phyloP scores from a whole-genome alignment of 768 basidiomycete species.

The Calocybe indica region DNA sequence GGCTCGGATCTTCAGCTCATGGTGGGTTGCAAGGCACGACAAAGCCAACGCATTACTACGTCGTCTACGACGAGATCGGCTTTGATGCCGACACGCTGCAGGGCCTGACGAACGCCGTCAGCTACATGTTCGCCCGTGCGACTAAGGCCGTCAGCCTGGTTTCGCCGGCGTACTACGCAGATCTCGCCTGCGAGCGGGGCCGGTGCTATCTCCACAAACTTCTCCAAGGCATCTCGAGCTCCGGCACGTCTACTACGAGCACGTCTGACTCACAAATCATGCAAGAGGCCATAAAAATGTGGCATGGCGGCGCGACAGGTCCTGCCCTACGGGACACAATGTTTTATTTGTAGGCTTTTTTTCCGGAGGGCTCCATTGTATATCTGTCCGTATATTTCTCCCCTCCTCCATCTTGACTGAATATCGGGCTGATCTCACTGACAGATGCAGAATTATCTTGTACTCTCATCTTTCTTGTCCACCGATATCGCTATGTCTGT shows the following conservation, averaged over 20 bases:
- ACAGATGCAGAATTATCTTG: too few relatives aligned
- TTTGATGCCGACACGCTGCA: conserved; percentile 70
- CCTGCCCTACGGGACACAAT: conserved; percentile 56
- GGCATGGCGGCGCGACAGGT: conserved; percentile 51
- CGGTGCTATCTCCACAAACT: conserved; percentile 74
- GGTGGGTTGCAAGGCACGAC: conserved; percentile 71
- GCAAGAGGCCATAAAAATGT: conserved; percentile 46
- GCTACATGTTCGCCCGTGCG: conserved; percentile 80
- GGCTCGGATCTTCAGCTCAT: conserved; percentile 40
- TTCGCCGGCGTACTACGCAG: conserved; percentile 80
- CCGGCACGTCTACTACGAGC: conserved; percentile 26
- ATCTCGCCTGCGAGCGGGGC: conserved; percentile 59
- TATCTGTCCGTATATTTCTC: neutral
- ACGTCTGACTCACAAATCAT: conserved; percentile 42
- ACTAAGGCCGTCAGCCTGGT: conserved; percentile 82
- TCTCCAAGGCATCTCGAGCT: conserved; percentile 41
- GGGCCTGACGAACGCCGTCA: conserved; percentile 59
- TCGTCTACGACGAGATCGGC: conserved; percentile 73
- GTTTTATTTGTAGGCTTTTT: conserved; percentile 55
- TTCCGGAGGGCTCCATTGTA: neutral
- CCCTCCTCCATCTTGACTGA: neutral
- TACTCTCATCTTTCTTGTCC: too few relatives aligned
- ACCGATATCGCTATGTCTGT: too few relatives aligned
- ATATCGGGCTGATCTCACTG: too few relatives aligned
- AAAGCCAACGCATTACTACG: conserved; percentile 74